Evolutionary conservation across 352 stramenopile genomes (phyloP).

Genomic region (Stramenopiles sp.): DNA sequence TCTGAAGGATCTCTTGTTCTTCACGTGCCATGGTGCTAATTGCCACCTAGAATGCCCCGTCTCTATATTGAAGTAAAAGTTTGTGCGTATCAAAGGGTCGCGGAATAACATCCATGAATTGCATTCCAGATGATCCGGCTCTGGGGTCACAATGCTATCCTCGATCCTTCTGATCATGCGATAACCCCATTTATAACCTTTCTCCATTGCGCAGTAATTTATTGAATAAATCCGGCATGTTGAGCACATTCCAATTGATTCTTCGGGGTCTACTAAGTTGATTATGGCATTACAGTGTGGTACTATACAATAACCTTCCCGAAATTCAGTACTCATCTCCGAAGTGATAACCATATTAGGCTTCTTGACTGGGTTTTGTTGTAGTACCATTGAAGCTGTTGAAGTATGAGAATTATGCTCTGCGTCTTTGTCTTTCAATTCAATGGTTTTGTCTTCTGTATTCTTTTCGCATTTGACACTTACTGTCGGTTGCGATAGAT

Average conservation of each 20-base stretch:
- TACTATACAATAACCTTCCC: not conserved
- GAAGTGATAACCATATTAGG: not conserved
- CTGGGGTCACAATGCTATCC: not conserved
- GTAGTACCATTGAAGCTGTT: too few relatives aligned
- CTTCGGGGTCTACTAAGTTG: not conserved
- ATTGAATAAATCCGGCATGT: not conserved
- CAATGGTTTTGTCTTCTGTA: too few relatives aligned
- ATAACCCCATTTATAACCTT: slow-evolving; percentile 6
- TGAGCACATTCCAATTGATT: slow-evolving; percentile 1
- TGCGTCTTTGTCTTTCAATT: too few relatives aligned
- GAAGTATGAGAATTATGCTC: not conserved
- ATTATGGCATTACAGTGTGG: not conserved
- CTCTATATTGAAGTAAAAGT: slow-evolving; percentile 11
- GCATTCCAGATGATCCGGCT: not conserved
- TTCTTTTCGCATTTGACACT: too few relatives aligned
- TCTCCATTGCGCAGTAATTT: slow-evolving; percentile 3
- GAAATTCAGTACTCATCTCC: not conserved
- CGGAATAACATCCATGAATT: slow-evolving; percentile 8
- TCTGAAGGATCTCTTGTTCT: not conserved
- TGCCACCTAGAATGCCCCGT: not conserved
- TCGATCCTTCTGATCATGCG: not conserved
- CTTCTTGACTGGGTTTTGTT: not conserved
- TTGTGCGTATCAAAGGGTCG: not conserved
- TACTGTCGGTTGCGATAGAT: too few relatives aligned
- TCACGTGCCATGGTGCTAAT: not conserved